Percentiles rank a stretch among this genome's conserved stretches.
These are phyloP conservation scores for Suillus ampliporus DNA, from an alignment of 768 basidiomycete species.

Conservation along the genomic window DNA sequence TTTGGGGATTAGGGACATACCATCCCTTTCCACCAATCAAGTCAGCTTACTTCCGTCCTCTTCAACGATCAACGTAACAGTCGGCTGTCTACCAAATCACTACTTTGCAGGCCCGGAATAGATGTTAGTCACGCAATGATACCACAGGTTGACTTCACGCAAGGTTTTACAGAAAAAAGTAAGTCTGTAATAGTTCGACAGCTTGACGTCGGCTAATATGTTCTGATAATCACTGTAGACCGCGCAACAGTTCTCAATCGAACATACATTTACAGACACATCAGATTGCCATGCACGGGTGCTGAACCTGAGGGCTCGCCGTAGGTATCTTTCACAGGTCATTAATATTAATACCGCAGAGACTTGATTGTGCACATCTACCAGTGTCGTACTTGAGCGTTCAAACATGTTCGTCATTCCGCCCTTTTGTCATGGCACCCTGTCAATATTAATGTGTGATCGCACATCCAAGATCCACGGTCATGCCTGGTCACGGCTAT, in stretches of 20 bases:
- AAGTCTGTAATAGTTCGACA: constrained; percentile 6
- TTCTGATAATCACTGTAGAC: constrained; percentile 2
- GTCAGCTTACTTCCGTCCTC: background rate
- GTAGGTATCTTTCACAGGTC: background rate
- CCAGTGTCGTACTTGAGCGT: background rate
- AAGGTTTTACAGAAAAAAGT: constrained; percentile 3
- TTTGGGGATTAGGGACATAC: background rate
- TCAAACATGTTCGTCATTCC: constrained; percentile 5
- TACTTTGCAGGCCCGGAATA: constrained; percentile 1
- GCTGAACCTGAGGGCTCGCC: background rate
- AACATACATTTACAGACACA: background rate
- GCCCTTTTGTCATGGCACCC: constrained; percentile 10
- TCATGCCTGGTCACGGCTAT: constrained; percentile 7
- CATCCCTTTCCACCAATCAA: background rate
- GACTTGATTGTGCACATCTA: background rate
- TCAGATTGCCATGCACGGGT: background rate
- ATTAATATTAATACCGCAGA: background rate
- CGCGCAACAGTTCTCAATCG: background rate
- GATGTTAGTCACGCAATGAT: constrained; percentile 1
- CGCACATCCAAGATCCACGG: constrained; percentile 8
- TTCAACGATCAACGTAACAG: constrained; percentile 3
- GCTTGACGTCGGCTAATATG: constrained; percentile 2
- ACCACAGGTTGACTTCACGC: background rate
- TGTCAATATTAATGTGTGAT: constrained; percentile 10
- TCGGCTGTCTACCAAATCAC: background rate